These are phyloP conservation scores for Debaryomycetaceae sp. DNA, from an alignment of 1,139 yeast species.

Conservation along the genomic window DNA sequence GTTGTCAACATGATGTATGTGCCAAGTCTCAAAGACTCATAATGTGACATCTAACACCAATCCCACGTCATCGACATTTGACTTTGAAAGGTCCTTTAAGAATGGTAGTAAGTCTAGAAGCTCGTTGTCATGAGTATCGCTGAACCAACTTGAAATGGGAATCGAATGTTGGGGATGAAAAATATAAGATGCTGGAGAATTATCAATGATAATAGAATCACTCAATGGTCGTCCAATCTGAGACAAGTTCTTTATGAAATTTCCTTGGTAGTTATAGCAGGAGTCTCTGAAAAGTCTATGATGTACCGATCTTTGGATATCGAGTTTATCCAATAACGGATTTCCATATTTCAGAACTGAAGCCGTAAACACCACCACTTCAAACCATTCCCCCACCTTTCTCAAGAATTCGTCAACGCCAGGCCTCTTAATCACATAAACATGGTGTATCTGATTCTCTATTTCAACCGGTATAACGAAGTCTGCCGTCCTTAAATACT, in stretches of 20 bases:
- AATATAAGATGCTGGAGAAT: constrained; percentile 94
- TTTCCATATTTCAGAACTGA: constrained; percentile 94
- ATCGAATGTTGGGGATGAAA: constrained; percentile 98
- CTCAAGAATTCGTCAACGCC: constrained; percentile 93
- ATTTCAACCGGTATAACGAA: constrained; percentile 86
- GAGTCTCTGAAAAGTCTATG: constrained; percentile 89
- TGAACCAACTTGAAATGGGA: constrained; percentile 98
- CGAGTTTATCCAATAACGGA: constrained; percentile 87
- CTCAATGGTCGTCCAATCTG: constrained; percentile 89
- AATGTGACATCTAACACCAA: constrained; percentile 73
- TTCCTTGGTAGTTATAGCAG: constrained; percentile 68
- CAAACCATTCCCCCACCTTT: constrained; percentile 81
- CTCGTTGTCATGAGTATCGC: constrained; percentile 96
- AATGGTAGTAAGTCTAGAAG: constrained; percentile 87
- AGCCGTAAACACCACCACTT: constrained; percentile 96
- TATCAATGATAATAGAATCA: constrained; percentile 87
- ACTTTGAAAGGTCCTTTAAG: constrained; percentile 72
- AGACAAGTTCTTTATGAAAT: constrained; percentile 87
- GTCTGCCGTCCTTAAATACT: constrained; percentile 87
- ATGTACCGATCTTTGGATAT: constrained; percentile 68
- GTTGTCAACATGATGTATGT: too few relatives aligned
- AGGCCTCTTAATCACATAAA: constrained; percentile 93
- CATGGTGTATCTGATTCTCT: constrained; percentile 88
- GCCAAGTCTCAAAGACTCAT: constrained; percentile 5
- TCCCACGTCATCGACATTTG: constrained; percentile 76